A percentile compares a stretch with the other conserved stretches of the same genome.
These are phyloP conservation scores for Thelonectria rubi DNA, from an alignment of 2,329 filamentous ascomycete species.

Conservation along the genomic window DNA sequence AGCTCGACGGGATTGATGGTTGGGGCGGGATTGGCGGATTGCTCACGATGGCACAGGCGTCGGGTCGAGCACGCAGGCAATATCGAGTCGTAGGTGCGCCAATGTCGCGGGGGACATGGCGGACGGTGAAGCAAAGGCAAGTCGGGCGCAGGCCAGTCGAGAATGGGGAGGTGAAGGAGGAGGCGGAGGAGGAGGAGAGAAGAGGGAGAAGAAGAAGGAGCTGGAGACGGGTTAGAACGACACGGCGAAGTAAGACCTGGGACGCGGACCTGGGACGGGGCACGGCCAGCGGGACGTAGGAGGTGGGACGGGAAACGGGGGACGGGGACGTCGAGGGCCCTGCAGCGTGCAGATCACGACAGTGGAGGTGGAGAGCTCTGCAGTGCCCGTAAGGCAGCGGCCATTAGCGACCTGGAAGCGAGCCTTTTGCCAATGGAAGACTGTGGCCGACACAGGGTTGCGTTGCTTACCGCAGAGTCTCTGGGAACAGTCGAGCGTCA, in stretches of 20 bases:
- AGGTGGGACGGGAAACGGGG: slow-evolving; percentile 33
- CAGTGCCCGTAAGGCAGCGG: background rate
- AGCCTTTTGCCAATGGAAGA: slow-evolving; percentile 1
- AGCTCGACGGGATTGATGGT: slow-evolving; percentile 14
- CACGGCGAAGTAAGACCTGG: slow-evolving; percentile 29
- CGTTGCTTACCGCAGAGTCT: slow-evolving; percentile 5
- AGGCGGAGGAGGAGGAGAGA: slow-evolving; percentile 13
- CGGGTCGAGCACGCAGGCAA: slow-evolving; percentile 33
- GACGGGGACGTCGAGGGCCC: slow-evolving; percentile 25
- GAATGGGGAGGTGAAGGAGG: slow-evolving; percentile 27
- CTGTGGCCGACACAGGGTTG: background rate
- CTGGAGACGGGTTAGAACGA: slow-evolving; percentile 32
- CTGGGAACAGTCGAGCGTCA: slow-evolving; percentile 6
- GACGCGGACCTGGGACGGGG: slow-evolving; percentile 35
- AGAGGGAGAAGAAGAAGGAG: slow-evolving; percentile 15
- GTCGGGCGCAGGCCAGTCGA: slow-evolving; percentile 22
- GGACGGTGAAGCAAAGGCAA: slow-evolving; percentile 26
- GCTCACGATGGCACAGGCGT: slow-evolving; percentile 36
- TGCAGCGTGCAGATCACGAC: slow-evolving; percentile 17
- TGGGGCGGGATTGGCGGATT: slow-evolving; percentile 23
- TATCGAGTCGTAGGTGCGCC: slow-evolving; percentile 39
- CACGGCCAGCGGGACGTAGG: slow-evolving; percentile 19
- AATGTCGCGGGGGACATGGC: slow-evolving; percentile 41
- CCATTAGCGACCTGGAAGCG: slow-evolving; percentile 1
- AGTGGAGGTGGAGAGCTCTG: background rate